phyloP scores from a whole-genome alignment of 2,329 filamentous ascomycete genomes.

The Daldinia eschscholtzii region DNA sequence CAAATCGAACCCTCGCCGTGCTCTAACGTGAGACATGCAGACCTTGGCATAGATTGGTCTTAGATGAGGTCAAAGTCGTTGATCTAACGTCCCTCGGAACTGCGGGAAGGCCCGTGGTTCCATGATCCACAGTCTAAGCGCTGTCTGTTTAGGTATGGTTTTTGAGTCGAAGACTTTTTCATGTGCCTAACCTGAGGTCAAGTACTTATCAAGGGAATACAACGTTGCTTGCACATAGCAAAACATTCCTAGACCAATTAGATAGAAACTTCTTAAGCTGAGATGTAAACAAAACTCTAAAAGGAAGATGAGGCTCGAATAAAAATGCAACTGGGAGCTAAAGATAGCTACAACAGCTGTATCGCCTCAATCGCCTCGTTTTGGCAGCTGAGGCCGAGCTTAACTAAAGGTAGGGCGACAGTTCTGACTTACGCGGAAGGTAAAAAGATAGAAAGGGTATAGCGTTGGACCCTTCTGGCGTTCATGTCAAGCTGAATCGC shows the following conservation, averaged over 20 bases:
- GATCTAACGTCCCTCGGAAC: conserved; percentile 26
- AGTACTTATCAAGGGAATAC: background rate
- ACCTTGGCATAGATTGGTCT: conserved; percentile 26
- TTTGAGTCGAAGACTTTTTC: too few species aligned
- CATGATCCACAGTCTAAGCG: conserved; percentile 22
- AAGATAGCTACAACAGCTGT: conserved; percentile 27
- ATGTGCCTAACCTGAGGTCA: background rate
- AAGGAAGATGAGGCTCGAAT: conserved; percentile 24
- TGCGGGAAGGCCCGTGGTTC: conserved; percentile 35
- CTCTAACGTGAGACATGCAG: conserved; percentile 33
- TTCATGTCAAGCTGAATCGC: conserved; percentile 21
- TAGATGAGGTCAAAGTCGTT: conserved; percentile 23
- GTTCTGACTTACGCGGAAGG: conserved; percentile 15
- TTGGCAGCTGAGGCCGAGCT: conserved; percentile 41
- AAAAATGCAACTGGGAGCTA: conserved; percentile 27
- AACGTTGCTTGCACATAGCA: background rate
- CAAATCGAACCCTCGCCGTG: conserved; percentile 26
- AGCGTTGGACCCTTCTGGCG: conserved; percentile 25
- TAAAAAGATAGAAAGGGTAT: conserved; percentile 32
- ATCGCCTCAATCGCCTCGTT: conserved; percentile 41
- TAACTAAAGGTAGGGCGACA: conserved; percentile 31
- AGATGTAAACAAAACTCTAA: background rate
- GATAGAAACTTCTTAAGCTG: background rate
- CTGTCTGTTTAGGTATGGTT: conserved; percentile 15
- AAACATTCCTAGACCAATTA: background rate